These are phyloP conservation scores for Heritiera fomes DNA, from an alignment of 345 rosid species.

Conservation along the genomic window DNA sequence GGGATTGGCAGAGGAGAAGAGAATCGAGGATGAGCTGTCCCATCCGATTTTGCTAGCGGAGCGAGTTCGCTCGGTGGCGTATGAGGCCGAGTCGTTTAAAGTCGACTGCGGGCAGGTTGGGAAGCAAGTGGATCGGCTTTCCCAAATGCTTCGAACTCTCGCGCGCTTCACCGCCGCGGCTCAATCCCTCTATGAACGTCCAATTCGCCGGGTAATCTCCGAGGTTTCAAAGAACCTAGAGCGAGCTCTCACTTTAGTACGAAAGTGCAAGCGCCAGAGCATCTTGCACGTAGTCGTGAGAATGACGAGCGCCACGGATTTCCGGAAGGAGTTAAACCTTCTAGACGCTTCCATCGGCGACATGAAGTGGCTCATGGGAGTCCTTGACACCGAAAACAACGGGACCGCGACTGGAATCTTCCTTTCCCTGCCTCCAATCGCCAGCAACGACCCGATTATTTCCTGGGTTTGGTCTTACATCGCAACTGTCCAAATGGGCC, in stretches of 20 bases:
- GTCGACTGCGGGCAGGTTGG: conserved; percentile 57
- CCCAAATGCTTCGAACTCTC: conserved; percentile 61
- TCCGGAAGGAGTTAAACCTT: conserved; percentile 55
- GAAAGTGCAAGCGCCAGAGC: conserved; percentile 74
- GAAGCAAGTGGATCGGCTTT: conserved; percentile 58
- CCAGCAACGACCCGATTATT: conserved; percentile 83
- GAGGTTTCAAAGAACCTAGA: conserved; percentile 65
- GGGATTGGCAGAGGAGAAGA: conserved; percentile 47
- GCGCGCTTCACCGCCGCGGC: conserved; percentile 47
- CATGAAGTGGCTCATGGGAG: conserved; percentile 68
- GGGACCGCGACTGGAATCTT: conserved; percentile 54
- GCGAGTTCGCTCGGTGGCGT: conserved; percentile 57
- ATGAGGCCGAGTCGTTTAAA: conserved; percentile 61
- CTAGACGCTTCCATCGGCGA: conserved; percentile 89
- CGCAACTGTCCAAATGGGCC: conserved; percentile 59
- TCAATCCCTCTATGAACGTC: conserved; percentile 74
- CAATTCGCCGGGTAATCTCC: conserved; percentile 62
- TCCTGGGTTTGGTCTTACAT: conserved; percentile 90
- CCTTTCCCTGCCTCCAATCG: conserved; percentile 79
- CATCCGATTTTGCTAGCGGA: conserved; percentile 53
- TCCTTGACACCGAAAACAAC: conserved; percentile 50
- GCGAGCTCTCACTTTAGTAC: conserved; percentile 55
- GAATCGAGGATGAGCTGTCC: conserved; percentile 60
- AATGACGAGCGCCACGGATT: conserved; percentile 71
- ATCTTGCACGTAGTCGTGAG: conserved; percentile 59